These are phyloP conservation scores for Primulina huaijiensis DNA, from an alignment of 257 asterid species.

Conservation along the genomic window DNA sequence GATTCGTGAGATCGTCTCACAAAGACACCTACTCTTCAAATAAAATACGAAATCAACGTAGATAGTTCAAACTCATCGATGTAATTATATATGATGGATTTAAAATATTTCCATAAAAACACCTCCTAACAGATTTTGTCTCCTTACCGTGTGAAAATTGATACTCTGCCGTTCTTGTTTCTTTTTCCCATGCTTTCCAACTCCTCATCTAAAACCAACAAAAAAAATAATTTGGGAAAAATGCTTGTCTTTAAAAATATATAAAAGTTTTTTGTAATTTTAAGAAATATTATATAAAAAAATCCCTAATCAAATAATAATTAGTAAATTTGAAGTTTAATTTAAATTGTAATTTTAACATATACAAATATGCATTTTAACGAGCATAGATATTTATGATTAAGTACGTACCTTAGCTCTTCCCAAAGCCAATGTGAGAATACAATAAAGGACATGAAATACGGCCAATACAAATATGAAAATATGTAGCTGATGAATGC, in stretches of 20 bases:
- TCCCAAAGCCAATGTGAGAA: constrained; percentile 68
- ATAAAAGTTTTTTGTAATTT: no score
- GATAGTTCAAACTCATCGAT: no score
- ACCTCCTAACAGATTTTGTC: not conserved
- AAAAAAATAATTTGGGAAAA: not conserved
- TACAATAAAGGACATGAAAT: constrained; percentile 68
- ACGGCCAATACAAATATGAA: constrained; percentile 82
- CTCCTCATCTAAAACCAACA: constrained; percentile 56
- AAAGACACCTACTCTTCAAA: no score
- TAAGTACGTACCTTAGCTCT: constrained; percentile 53
- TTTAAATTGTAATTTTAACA: not conserved
- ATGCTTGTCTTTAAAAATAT: no score
- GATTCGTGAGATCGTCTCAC: no score
- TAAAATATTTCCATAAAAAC: not conserved
- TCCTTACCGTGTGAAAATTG: constrained; percentile 68
- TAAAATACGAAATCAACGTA: no score
- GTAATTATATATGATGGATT: no score
- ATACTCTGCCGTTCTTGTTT: constrained; percentile 68
- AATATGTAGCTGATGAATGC: constrained; percentile 74
- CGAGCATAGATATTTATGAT: no score
- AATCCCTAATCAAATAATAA: no score
- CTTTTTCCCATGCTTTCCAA: constrained; percentile 85
- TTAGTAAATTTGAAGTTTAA: no score
- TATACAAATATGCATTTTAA: no score
- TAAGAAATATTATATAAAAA: no score